phyloP scores from a whole-genome alignment of 148 eudicot genomes.

The Vaccinium corymbosum region DNA sequence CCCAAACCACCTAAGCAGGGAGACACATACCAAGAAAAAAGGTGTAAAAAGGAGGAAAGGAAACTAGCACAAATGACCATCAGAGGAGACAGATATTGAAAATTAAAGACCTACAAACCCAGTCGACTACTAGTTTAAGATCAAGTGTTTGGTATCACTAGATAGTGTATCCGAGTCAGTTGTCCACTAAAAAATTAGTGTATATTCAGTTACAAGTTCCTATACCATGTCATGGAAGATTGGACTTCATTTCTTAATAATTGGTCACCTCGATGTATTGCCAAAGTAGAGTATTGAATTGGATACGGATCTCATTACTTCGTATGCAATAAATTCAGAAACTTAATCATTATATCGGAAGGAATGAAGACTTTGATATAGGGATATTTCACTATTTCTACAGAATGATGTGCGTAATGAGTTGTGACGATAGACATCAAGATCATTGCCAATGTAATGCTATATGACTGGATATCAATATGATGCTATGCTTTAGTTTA shows the following conservation, averaged over 20 bases:
- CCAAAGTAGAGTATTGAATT: not conserved
- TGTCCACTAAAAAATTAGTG: not conserved
- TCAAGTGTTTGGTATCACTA: not conserved
- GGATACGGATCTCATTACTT: not conserved
- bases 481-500: not conserved
- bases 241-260: not conserved
- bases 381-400: not conserved
- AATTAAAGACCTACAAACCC: not conserved
- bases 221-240: not conserved
- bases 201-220: conserved; percentile 9
- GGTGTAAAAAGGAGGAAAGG: not conserved
- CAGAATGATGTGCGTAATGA: not conserved
- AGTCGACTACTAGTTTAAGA: not conserved
- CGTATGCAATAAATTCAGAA: no score
- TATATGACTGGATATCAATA: not conserved
- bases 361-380: not conserved
- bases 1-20: not conserved
- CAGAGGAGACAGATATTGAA: not conserved
- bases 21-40: not conserved
- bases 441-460: no score
- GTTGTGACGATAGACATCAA: not conserved
- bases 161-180: not conserved
- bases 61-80: not conserved
- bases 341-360: not conserved
- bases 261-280: not conserved